Percentiles rank a stretch among this genome's conserved stretches.
Conservation (phyloP, 2,329 filamentous ascomycete species). For the Fragosphaeria purpurea region DNA sequence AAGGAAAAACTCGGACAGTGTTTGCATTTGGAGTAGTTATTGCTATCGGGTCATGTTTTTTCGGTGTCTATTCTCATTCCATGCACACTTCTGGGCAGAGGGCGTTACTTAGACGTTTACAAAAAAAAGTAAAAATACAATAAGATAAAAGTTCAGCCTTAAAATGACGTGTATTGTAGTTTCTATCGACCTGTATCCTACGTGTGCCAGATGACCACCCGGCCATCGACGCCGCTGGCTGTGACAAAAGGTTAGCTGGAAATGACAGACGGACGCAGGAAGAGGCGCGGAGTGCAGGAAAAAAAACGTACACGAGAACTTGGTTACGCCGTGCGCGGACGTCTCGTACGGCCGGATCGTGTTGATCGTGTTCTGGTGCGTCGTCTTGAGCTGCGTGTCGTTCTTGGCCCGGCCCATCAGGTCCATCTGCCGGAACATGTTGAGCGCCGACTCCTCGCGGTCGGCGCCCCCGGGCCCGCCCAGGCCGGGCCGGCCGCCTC, state of each 20-base stretch:
- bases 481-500: constrained; percentile 47
- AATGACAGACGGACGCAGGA: background rate
- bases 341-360: constrained; percentile 70
- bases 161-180: too few species aligned
- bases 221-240: constrained; percentile 77
- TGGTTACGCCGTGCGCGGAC: constrained; percentile 52
- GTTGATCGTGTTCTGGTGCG: constrained; percentile 93
- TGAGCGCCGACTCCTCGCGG: constrained; percentile 84
- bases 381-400: constrained; percentile 87
- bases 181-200: constrained; percentile 20
- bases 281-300: background rate
- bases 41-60: too few species aligned
- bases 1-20: too few species aligned
- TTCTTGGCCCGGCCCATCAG: constrained; percentile 86
- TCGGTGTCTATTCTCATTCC: too few species aligned
- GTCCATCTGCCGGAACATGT: constrained; percentile 99
- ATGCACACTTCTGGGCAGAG: too few species aligned
- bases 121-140: background rate
- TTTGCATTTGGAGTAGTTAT: too few species aligned
- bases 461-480: constrained; percentile 32
- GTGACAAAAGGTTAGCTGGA: constrained; percentile 19
- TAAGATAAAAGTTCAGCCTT: too few species aligned
- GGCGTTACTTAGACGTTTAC: background rate
- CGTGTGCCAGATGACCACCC: constrained; percentile 67
- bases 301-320: constrained; percentile 74